A percentile compares a stretch with the other conserved stretches of the same genome.
Conservation (phyloP, 2,329 filamentous ascomycete species). For the Claviceps pazoutovae region DNA sequence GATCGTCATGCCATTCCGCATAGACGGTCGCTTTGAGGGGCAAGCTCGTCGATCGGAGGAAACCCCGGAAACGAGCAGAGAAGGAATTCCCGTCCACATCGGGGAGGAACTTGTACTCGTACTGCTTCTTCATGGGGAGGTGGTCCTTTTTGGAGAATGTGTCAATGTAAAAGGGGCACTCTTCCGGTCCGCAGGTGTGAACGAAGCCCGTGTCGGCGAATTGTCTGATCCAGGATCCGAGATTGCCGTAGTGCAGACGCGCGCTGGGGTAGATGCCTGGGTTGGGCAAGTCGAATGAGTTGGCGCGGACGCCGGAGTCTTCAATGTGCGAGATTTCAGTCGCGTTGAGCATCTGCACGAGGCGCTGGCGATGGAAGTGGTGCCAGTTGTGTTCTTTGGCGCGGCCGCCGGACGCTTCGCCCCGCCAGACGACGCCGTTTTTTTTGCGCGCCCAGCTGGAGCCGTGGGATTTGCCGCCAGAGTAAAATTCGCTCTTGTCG, state of each 20-base stretch:
- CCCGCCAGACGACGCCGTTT: constrained; percentile 47
- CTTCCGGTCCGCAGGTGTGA: constrained; percentile 22
- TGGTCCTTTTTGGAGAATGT: constrained; percentile 19
- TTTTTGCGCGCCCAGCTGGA: constrained; percentile 44
- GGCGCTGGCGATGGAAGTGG: constrained; percentile 57
- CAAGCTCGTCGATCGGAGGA: constrained; percentile 49
- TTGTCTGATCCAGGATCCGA: constrained; percentile 28
- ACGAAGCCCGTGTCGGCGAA: constrained; percentile 32
- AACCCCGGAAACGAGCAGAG: constrained; percentile 47
- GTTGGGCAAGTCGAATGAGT: constrained; percentile 34
- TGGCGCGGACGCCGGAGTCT: constrained; percentile 21
- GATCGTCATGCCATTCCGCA: constrained; percentile 60
- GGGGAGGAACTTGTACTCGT: constrained; percentile 49
- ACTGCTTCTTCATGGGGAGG: constrained; percentile 33
- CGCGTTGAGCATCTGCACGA: constrained; percentile 54
- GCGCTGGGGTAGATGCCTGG: constrained; percentile 28
- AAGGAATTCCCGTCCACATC: constrained; percentile 60
- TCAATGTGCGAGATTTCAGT: constrained; percentile 39
- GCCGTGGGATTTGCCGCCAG: constrained; percentile 40
- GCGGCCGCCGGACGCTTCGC: constrained; percentile 47
- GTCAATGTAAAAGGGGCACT: constrained; percentile 26
- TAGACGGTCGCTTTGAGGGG: constrained; percentile 62
- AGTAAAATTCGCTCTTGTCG: constrained; percentile 42
- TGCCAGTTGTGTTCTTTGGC: constrained; percentile 44
- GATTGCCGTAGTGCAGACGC: constrained; percentile 15